Percentiles rank a stretch among this genome's conserved stretches.
These are phyloP conservation scores for Neospora caninum DNA, from an alignment of 169 alveolate genomes.

Conservation along the genomic window DNA sequence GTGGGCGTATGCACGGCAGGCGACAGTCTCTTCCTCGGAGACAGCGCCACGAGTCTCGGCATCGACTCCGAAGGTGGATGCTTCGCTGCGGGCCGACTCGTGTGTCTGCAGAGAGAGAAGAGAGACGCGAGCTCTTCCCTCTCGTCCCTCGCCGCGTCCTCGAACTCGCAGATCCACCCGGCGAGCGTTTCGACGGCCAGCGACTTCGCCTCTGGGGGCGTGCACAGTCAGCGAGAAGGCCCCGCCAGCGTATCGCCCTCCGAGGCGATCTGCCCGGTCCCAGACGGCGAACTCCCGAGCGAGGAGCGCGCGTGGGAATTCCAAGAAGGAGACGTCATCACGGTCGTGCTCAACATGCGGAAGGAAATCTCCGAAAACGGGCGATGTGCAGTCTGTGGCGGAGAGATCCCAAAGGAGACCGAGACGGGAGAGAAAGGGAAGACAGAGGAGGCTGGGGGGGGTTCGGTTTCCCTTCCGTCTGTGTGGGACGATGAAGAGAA, in stretches of 20 bases:
- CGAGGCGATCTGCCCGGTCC: too few species aligned
- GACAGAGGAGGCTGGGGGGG: neutral
- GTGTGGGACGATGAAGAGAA: neutral
- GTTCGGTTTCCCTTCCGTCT: neutral
- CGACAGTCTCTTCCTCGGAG: conserved; percentile 14
- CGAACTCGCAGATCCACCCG: neutral
- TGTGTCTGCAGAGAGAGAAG: neutral
- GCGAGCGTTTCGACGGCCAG: too few species aligned
- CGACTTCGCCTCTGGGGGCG: too few species aligned
- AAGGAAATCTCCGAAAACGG: neutral
- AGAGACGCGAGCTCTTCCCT: neutral
- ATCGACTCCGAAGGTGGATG: neutral
- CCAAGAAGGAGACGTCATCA: neutral
- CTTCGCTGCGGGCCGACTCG: neutral
- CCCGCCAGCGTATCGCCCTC: too few species aligned
- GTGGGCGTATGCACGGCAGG: conserved; percentile 26
- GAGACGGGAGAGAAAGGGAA: neutral
- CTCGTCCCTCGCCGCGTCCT: neutral
- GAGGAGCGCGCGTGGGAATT: neutral
- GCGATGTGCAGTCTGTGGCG: neutral
- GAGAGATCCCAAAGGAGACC: neutral
- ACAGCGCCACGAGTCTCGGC: conserved; percentile 34
- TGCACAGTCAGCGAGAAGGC: too few species aligned
- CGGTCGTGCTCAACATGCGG: conserved; percentile 11
- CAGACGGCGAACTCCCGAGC: neutral